These are phyloP conservation scores for Dendrobium catenatum DNA, from an alignment of 106 monocot genomes.

Conservation along the genomic window DNA sequence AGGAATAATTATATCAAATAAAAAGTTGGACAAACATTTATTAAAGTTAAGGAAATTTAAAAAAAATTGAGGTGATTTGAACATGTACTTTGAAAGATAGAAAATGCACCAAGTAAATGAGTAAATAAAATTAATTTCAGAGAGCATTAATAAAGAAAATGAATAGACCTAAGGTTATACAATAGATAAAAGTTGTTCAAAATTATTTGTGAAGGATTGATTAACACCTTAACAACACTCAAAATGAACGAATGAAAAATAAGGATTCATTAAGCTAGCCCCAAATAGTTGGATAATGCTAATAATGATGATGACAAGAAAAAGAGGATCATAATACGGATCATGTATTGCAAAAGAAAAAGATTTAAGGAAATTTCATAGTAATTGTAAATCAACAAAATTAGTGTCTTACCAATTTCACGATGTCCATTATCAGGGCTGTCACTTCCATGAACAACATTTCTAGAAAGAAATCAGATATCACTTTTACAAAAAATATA, in stretches of 20 bases:
- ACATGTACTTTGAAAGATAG: too few relatives aligned
- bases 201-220: neutral
- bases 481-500: neutral
- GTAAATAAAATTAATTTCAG: neutral
- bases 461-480: conserved; percentile 38
- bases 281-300: neutral
- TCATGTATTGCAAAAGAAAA: neutral
- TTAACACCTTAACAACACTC: neutral
- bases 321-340: neutral
- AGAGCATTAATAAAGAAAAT: neutral
- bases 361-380: neutral
- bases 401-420: conserved; percentile 59
- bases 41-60: too few relatives aligned
- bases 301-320: neutral
- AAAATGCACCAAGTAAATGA: too few relatives aligned
- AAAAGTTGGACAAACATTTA: too few relatives aligned
- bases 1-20: too few relatives aligned
- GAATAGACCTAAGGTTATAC: neutral
- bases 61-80: too few relatives aligned
- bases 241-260: neutral
- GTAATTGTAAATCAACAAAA: neutral
- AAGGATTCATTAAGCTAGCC: neutral
- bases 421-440: conserved; percentile 91
- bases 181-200: neutral
- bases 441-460: conserved; percentile 99